A percentile compares a stretch with the other conserved stretches of the same genome.
Conservation (phyloP, 179 eudicot species). For the Vitellaria paradoxa region DNA sequence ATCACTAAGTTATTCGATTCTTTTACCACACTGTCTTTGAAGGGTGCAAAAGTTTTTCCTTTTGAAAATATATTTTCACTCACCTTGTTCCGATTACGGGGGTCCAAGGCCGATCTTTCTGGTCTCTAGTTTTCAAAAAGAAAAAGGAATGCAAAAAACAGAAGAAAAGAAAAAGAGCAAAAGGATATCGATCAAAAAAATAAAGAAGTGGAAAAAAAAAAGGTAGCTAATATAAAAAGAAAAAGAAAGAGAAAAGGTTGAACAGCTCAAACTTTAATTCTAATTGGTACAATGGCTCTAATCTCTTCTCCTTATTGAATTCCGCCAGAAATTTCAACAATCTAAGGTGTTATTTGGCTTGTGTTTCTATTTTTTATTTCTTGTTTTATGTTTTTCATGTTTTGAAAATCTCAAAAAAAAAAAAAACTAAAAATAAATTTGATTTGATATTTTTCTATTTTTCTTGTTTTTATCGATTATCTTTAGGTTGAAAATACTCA, state of each 20-base stretch:
- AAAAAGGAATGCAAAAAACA: slow-evolving; percentile 32
- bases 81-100: background rate
- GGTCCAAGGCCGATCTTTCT: slow-evolving; percentile 36
- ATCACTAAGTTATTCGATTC: background rate
- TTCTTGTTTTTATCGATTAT: too few relatives aligned
- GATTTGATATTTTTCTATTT: too few relatives aligned
- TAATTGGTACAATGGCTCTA: background rate
- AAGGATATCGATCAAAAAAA: too few relatives aligned
- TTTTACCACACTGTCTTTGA: background rate
- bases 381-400: too few relatives aligned
- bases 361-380: too few relatives aligned
- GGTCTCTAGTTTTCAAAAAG: slow-evolving; percentile 24
- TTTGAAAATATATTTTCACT: background rate
- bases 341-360: too few relatives aligned
- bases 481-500: too few relatives aligned
- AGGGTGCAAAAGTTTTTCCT: slow-evolving; percentile 7
- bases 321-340: background rate
- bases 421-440: too few relatives aligned
- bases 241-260: slow-evolving; percentile 16
- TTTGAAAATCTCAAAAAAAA: too few relatives aligned
- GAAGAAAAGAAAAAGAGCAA: slow-evolving; percentile 15
- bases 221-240: slow-evolving; percentile 16
- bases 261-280: slow-evolving; percentile 17
- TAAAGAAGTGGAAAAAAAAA: background rate
- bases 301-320: background rate